Conservation (phyloP, 805 yeast species). For the Ogataea saltuana region DNA sequence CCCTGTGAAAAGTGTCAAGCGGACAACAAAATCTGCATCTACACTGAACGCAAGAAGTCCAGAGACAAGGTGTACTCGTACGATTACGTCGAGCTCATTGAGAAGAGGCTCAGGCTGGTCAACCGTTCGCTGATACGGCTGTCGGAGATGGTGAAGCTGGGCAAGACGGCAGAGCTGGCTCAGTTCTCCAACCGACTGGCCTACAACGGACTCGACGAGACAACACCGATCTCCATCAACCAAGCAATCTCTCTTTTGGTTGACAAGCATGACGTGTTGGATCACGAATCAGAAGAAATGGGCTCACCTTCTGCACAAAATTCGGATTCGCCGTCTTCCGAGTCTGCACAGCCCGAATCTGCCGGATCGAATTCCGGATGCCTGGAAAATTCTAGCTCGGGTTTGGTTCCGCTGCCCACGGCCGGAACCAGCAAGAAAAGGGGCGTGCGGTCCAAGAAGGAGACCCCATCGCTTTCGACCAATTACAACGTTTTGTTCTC, state of each 20-base stretch:
- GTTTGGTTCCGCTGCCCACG: background rate
- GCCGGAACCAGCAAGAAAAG: background rate
- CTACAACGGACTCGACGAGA: conserved; percentile 22
- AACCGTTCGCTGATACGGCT: conserved; percentile 50
- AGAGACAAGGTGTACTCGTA: conserved; percentile 57
- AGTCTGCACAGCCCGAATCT: background rate
- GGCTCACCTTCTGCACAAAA: conserved; percentile 5
- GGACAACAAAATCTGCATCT: conserved; percentile 60
- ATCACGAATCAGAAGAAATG: conserved; percentile 38
- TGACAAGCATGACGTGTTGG: conserved; percentile 40
- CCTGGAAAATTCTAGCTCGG: background rate
- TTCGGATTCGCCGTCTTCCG: conserved; percentile 1
- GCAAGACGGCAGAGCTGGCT: conserved; percentile 13
- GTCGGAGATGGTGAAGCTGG: conserved; percentile 30
- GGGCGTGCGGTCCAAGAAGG: too few relatives aligned
- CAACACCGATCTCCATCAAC: conserved; percentile 43
- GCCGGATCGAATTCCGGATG: background rate
- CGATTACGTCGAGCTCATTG: conserved; percentile 64
- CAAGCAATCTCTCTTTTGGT: conserved; percentile 46
- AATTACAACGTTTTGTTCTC: conserved; percentile 16
- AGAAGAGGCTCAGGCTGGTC: conserved; percentile 54
- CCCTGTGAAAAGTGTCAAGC: conserved; percentile 58
- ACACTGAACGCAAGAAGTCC: conserved; percentile 53
- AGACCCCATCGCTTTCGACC: conserved; percentile 2
- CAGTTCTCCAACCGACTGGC: conserved; percentile 17